These are phyloP conservation scores for Stephanodiscus triporus DNA, from an alignment of 108 stramenopile genomes.

Conservation along the genomic window DNA sequence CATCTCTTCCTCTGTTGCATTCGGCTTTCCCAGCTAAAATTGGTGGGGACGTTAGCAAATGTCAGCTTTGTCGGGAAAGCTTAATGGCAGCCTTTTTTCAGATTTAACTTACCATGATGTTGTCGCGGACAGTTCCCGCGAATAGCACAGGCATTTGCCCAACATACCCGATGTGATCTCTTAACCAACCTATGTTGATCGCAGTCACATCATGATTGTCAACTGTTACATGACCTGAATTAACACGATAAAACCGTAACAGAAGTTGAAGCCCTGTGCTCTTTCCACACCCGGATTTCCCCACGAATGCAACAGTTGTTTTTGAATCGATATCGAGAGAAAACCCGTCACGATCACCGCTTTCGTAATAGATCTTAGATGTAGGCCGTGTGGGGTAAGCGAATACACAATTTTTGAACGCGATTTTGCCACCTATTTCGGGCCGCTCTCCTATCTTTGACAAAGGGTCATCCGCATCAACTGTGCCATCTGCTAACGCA, in stretches of 20 bases:
- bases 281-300: slow-evolving; percentile 75
- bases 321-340: slow-evolving; percentile 59
- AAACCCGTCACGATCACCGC: slow-evolving; percentile 47
- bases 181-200: slow-evolving; percentile 45
- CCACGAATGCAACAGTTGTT: slow-evolving; percentile 75
- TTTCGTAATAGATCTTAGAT: slow-evolving; percentile 47
- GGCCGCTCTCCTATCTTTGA: slow-evolving; percentile 58
- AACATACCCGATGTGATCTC: slow-evolving; percentile 61
- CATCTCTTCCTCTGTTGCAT: slow-evolving; percentile 57
- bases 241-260: slow-evolving; percentile 45
- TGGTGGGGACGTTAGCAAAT: slow-evolving; percentile 29
- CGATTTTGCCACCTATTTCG: slow-evolving; percentile 53
- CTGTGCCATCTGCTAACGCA: slow-evolving; percentile 37
- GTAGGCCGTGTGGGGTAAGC: slow-evolving; percentile 67
- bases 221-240: slow-evolving; percentile 34
- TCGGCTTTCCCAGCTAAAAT: slow-evolving; percentile 63
- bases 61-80: no score
- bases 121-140: slow-evolving; percentile 71
- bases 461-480: slow-evolving; percentile 43
- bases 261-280: slow-evolving; percentile 62
- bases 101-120: slow-evolving; percentile 60
- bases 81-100: no score
- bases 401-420: slow-evolving; percentile 59
- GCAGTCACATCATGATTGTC: slow-evolving; percentile 53
- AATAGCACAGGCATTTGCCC: slow-evolving; percentile 88